These are phyloP conservation scores for Tulasnella sp. DNA, from an alignment of 768 basidiomycete genomes.

Conservation along the genomic window DNA sequence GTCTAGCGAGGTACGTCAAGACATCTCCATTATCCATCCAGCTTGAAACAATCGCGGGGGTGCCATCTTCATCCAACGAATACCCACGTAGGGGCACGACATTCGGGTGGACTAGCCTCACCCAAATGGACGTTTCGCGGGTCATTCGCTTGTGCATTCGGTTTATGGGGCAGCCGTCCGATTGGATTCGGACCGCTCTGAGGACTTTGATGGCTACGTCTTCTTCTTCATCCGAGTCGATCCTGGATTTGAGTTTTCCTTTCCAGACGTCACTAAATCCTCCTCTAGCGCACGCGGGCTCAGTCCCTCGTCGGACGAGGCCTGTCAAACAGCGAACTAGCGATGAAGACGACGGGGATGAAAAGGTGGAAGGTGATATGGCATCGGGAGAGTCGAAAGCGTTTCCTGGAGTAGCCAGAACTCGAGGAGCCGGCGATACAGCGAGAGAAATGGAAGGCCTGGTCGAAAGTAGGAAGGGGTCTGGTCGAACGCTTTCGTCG, in stretches of 20 bases:
- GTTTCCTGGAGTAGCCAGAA: not conserved
- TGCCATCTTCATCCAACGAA: constrained; percentile 22
- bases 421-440: not conserved
- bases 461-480: too few species aligned
- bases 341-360: not conserved
- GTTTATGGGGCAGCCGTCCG: not conserved
- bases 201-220: constrained; percentile 28
- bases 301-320: not conserved
- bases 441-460: not conserved
- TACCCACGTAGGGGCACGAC: constrained; percentile 29
- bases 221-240: not conserved
- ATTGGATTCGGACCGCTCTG: constrained; percentile 25
- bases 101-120: constrained; percentile 12
- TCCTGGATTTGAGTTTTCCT: not conserved
- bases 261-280: constrained; percentile 32
- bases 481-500: not conserved
- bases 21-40: constrained; percentile 31
- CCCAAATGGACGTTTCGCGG: constrained; percentile 26
- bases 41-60: constrained; percentile 18
- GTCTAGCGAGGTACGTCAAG: not conserved
- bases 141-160: constrained; percentile 29
- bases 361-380: not conserved
- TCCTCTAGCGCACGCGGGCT: constrained; percentile 16
- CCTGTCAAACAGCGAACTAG: constrained; percentile 3
- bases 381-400: not conserved